A percentile compares a stretch with the other conserved stretches of the same genome.
phyloP scores from a whole-genome alignment of 2,329 filamentous ascomycete genomes.

The Fonsecaea nubica region DNA sequence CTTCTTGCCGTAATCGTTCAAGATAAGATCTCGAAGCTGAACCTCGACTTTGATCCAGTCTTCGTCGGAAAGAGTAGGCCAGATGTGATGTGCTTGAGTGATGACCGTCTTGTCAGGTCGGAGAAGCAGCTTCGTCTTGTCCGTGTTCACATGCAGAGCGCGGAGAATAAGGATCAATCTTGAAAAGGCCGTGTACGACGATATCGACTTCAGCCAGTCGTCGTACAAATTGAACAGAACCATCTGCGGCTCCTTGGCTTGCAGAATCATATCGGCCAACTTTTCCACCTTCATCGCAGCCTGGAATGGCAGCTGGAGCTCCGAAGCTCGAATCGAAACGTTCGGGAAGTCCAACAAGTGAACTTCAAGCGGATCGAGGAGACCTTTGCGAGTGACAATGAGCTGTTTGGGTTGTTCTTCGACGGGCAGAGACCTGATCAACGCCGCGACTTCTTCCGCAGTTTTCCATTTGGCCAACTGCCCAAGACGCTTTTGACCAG shows the following conservation, averaged over 20 bases:
- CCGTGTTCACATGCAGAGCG: slow-evolving; percentile 94
- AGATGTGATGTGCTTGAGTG: slow-evolving; percentile 98
- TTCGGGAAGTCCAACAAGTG: slow-evolving; percentile 98
- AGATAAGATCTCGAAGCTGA: slow-evolving; percentile 88
- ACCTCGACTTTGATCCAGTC: slow-evolving; percentile 99
- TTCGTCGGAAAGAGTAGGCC: slow-evolving; percentile 91
- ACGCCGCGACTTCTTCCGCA: slow-evolving; percentile 96
- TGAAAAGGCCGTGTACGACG: slow-evolving; percentile 97
- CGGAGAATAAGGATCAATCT: slow-evolving; percentile 90
- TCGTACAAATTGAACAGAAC: slow-evolving; percentile 99
- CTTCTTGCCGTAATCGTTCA: slow-evolving; percentile 99
- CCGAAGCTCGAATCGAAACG: slow-evolving; percentile 96
- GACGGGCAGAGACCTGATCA: slow-evolving; percentile 92
- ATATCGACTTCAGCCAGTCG: slow-evolving; percentile 98
- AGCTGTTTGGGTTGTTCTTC: slow-evolving; percentile 99
- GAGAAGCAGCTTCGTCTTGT: slow-evolving; percentile 95
- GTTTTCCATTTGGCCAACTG: slow-evolving; percentile 99
- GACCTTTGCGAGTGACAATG: slow-evolving; percentile 96
- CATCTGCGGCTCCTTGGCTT: slow-evolving; percentile 99
- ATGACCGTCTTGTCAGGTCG: slow-evolving; percentile 98
- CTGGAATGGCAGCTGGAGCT: slow-evolving; percentile 97
- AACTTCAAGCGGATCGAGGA: slow-evolving; percentile 94
- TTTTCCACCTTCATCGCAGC: slow-evolving; percentile 99
- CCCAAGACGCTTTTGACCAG: slow-evolving; percentile 97
- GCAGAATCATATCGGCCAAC: slow-evolving; percentile 96